Conservation (phyloP, 768 basidiomycete genomes). For the Boletus tylopilopsis region DNA sequence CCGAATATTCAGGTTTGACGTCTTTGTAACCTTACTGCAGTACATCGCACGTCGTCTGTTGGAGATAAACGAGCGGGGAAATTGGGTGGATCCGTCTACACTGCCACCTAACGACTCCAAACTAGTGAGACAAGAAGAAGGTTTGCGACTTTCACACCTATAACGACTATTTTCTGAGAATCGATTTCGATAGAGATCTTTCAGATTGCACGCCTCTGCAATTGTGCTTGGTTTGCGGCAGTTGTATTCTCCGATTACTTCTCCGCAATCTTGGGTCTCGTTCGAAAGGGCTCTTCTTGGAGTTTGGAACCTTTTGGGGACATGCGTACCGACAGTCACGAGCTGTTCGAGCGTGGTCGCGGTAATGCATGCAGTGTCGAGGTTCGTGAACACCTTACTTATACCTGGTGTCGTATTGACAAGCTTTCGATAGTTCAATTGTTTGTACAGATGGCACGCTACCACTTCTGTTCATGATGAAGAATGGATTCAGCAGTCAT, state of each 20-base stretch:
- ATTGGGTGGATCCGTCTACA: conserved; percentile 51
- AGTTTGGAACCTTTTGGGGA: conserved; percentile 73
- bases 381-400: conserved; percentile 39
- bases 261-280: conserved; percentile 73
- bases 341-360: conserved; percentile 71
- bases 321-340: conserved; percentile 59
- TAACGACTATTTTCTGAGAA: background rate
- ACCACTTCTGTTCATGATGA: conserved; percentile 73
- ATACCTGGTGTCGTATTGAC: background rate
- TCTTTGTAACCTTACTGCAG: conserved; percentile 33
- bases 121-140: conserved; percentile 54
- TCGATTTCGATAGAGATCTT: conserved; percentile 58
- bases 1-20: background rate
- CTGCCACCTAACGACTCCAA: conserved; percentile 34
- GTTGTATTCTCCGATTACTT: conserved; percentile 85
- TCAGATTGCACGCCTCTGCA: conserved; percentile 74
- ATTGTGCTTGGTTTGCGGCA: conserved; percentile 76
- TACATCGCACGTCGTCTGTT: conserved; percentile 75
- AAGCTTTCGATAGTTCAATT: conserved; percentile 60
- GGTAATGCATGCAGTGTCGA: conserved; percentile 84
- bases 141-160: conserved; percentile 10
- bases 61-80: conserved; percentile 77
- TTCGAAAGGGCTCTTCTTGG: conserved; percentile 73
- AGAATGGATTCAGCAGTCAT: conserved; percentile 55
- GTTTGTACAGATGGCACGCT: conserved; percentile 82